Percentiles rank a stretch among this genome's conserved stretches.
Conservation (phyloP, 2,329 filamentous ascomycete species). For the Alternaria brassicae region DNA sequence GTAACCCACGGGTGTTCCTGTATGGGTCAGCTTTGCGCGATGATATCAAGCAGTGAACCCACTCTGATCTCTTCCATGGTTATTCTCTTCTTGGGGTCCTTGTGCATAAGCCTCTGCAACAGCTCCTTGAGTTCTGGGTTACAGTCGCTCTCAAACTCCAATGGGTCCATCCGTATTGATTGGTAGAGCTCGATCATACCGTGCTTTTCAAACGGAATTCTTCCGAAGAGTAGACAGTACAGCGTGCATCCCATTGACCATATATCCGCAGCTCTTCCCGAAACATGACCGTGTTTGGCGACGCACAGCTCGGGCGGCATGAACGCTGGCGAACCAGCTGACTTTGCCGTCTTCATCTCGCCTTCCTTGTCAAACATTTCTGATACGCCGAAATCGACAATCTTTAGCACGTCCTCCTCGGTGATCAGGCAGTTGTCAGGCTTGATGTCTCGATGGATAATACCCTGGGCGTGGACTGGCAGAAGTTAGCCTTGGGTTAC, state of each 20-base stretch:
- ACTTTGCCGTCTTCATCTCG: slow-evolving; percentile 90
- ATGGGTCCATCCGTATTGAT: slow-evolving; percentile 76
- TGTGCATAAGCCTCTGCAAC: slow-evolving; percentile 77
- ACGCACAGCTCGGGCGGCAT: slow-evolving; percentile 92
- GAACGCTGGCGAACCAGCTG: slow-evolving; percentile 93
- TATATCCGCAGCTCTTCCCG: slow-evolving; percentile 88
- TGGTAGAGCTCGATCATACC: slow-evolving; percentile 88
- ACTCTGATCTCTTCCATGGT: slow-evolving; percentile 83
- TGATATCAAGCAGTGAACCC: slow-evolving; percentile 44
- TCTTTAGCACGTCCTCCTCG: slow-evolving; percentile 90
- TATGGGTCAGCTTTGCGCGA: slow-evolving; percentile 18
- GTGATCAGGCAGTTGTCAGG: slow-evolving; percentile 94
- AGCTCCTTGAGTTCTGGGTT: slow-evolving; percentile 76
- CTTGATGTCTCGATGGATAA: slow-evolving; percentile 97
- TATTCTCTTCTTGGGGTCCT: slow-evolving; percentile 83
- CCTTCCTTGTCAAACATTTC: slow-evolving; percentile 94
- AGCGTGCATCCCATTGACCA: slow-evolving; percentile 99
- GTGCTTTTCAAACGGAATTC: slow-evolving; percentile 81
- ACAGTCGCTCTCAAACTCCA: slow-evolving; percentile 68
- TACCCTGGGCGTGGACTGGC: slow-evolving; percentile 87
- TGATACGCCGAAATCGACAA: slow-evolving; percentile 98
- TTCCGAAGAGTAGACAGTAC: slow-evolving; percentile 89
- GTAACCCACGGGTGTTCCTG: slow-evolving; percentile 96
- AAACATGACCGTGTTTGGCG: slow-evolving; percentile 83
- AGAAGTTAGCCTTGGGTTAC: slow-evolving; percentile 23